Conservation (phyloP, 805 yeast genomes). For the Wickerhamiella sergipiensis region DNA sequence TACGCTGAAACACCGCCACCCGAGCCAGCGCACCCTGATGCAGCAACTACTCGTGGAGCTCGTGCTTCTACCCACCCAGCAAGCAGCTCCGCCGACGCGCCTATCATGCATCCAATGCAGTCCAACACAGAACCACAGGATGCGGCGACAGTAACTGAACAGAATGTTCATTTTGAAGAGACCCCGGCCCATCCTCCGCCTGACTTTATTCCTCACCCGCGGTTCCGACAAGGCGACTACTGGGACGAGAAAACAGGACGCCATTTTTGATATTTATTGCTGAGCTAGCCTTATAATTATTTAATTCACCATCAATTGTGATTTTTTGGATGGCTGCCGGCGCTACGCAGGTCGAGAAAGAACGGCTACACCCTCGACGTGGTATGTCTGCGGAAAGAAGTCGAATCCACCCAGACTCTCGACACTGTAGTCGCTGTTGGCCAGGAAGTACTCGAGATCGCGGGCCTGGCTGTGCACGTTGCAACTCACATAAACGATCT, state of each 20-base stretch:
- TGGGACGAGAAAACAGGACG: conserved; percentile 4
- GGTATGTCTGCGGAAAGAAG: conserved; percentile 91
- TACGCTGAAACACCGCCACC: neutral
- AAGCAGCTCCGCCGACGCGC: too few relatives aligned
- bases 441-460: conserved; percentile 79
- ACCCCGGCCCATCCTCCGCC: conserved; percentile 2
- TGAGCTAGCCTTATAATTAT: neutral
- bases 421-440: conserved; percentile 39
- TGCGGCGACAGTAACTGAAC: too few relatives aligned
- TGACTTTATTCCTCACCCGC: conserved; percentile 6
- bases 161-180: neutral
- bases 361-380: conserved; percentile 80
- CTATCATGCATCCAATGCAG: too few relatives aligned
- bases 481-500: conserved; percentile 89
- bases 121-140: too few relatives aligned
- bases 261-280: conserved; percentile 1
- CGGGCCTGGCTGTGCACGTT: conserved; percentile 97
- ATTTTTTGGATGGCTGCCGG: too few relatives aligned
- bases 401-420: conserved; percentile 90
- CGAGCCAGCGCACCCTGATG: neutral
- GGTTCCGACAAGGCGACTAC: conserved; percentile 8
- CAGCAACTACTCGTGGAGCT: too few relatives aligned
- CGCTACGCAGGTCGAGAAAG: too few relatives aligned
- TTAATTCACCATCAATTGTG: too few relatives aligned
- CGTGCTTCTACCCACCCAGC: too few relatives aligned